Base-by-base conservation (phyloP, 768 basidiomycete species). In the Cyathus striatus region DNA sequence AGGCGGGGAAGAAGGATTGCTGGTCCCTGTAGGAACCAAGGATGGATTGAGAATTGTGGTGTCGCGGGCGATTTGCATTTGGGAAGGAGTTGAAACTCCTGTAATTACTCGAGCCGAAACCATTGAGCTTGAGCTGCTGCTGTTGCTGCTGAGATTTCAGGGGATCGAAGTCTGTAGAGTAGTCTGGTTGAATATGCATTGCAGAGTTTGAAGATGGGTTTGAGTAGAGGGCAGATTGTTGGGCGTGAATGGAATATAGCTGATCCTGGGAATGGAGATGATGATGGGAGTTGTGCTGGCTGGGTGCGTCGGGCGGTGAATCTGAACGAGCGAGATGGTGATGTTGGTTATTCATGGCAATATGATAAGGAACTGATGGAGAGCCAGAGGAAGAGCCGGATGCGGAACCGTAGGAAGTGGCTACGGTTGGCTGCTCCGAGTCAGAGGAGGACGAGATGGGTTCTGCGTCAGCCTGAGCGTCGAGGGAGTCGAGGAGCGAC, bases 391-490 rank as follows among this genome's bases (percentile, higher is more conserved):
- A 76, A 3, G 79, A 68, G 49, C 73, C 72, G 6, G 80, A 74
- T 20, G 73, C 51, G 34, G 79, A 68, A 41, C 69, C 67, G 60
- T 72, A 71, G 2, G 74, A 68, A 44, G 66, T 58, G 46, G 72
- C 57, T 46, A 69, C 68, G 56, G 35, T 36, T 7, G 75, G 63
- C 42, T 62, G 58, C 58, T 79, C 71, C 43, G 74, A 69, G 63
- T 79, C 78, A 49, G 75, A 65, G 39, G 73, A 66, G 37, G 74
- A 69, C 25, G 64, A 72, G 43, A 72, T 58, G 37, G 83, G 85
- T 61, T 89, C 86, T 43, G 85, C 76, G 76, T 90, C 87, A 40
- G 83, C 86, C 64, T 87, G 81, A 42, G 82, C 85, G 76, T 90
- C 81, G 58, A 91, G 76, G 32, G 82, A 85, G 63, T 86, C 88